Conservation (phyloP, 495 filamentous ascomycete species). For the Hypomontagnella monticulosa region DNA sequence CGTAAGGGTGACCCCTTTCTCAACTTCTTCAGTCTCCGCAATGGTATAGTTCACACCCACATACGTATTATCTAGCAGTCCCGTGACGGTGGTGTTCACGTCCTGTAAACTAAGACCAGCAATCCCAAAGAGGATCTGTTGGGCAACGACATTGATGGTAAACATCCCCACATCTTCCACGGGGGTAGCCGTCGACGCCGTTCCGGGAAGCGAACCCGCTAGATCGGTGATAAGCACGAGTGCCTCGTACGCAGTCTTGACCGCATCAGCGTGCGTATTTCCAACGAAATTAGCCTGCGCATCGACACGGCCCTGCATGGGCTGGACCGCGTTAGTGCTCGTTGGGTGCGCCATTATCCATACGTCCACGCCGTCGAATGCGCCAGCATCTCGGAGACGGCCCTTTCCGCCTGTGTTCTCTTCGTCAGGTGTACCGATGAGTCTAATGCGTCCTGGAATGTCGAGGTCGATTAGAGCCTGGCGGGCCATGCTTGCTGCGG, state of each 20-base stretch:
- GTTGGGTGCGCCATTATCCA: slow-evolving; percentile 63
- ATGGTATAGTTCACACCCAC: slow-evolving; percentile 30
- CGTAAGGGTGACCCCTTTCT: slow-evolving; percentile 24
- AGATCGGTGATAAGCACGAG: slow-evolving; percentile 34
- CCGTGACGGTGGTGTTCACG: slow-evolving; percentile 27
- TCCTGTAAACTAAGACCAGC: slow-evolving; percentile 20
- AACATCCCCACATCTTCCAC: slow-evolving; percentile 57
- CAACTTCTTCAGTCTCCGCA: slow-evolving; percentile 14
- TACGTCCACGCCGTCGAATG: slow-evolving; percentile 63
- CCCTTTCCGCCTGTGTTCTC: slow-evolving; percentile 67
- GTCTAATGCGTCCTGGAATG: slow-evolving; percentile 58
- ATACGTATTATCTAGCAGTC: slow-evolving; percentile 32
- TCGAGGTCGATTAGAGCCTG: slow-evolving; percentile 52
- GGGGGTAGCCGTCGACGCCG: slow-evolving; percentile 28
- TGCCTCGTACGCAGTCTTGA: slow-evolving; percentile 36
- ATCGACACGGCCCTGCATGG: slow-evolving; percentile 39
- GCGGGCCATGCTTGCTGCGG: slow-evolving; percentile 52
- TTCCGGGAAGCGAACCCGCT: slow-evolving; percentile 22
- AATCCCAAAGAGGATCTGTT: slow-evolving; percentile 31
- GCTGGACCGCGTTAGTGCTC: slow-evolving; percentile 34
- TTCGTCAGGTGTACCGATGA: slow-evolving; percentile 67
- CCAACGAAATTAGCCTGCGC: slow-evolving; percentile 29
- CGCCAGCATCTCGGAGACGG: slow-evolving; percentile 61
- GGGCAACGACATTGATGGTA: slow-evolving; percentile 46
- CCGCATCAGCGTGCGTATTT: slow-evolving; percentile 26